A percentile compares a stretch with the other conserved stretches of the same genome.
Evolutionary conservation across 139 green algal genomes (phyloP).

Genomic region (Gonium pectorale): DNA sequence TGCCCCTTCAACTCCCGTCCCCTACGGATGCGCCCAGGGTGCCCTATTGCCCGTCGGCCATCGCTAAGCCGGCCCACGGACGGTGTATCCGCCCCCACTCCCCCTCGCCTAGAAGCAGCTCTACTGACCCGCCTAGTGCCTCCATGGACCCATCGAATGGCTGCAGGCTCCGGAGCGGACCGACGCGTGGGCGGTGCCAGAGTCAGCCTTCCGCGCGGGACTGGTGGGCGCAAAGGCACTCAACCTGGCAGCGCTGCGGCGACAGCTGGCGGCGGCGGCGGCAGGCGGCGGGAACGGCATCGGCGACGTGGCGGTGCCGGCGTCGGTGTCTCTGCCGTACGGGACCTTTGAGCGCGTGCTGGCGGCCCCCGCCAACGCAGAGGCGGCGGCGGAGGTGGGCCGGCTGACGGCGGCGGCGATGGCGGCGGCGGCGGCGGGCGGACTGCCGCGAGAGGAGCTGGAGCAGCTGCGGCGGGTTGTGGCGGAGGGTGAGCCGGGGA

Average conservation of each 20-base stretch:
- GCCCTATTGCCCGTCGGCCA: too few relatives aligned
- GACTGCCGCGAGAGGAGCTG: constrained; percentile 18
- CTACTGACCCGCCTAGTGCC: too few relatives aligned
- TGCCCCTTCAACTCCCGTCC: too few relatives aligned
- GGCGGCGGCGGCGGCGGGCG: constrained; percentile 42
- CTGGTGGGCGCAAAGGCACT: constrained; percentile 85
- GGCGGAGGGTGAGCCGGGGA: constrained; percentile 14
- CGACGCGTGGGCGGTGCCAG: constrained; percentile 36
- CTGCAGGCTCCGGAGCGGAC: constrained; percentile 43
- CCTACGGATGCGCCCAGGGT: too few relatives aligned
- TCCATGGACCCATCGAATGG: too few relatives aligned
- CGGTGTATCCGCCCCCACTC: too few relatives aligned
- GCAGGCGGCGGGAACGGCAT: background rate
- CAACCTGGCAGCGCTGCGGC: constrained; percentile 71
- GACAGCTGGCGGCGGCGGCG: background rate
- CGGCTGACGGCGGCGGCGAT: constrained; percentile 17
- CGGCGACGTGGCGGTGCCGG: constrained; percentile 14
- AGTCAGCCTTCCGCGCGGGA: constrained; percentile 67
- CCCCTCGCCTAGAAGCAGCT: too few relatives aligned
- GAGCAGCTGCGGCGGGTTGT: constrained; percentile 29
- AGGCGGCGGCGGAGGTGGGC: constrained; percentile 53
- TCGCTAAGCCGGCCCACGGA: too few relatives aligned
- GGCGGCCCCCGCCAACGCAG: constrained; percentile 55
- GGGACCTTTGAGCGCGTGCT: constrained; percentile 88
- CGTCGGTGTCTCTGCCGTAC: constrained; percentile 84